Evolutionary conservation across 805 yeast species (phyloP).

Genomic region (Starmera amethionina): DNA sequence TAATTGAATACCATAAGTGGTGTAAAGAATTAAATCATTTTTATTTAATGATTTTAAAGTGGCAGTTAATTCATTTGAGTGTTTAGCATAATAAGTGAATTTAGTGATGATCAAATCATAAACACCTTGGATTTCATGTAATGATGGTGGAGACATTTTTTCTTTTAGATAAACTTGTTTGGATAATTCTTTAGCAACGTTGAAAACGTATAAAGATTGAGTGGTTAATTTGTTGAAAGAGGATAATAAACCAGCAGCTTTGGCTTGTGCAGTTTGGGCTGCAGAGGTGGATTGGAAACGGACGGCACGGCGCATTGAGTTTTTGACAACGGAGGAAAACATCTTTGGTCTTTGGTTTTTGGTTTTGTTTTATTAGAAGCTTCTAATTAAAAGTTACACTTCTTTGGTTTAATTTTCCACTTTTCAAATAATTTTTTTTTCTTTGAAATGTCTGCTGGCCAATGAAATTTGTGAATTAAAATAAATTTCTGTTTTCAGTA

Average conservation of each 20-base stretch:
- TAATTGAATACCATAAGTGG: slow-evolving; percentile 72
- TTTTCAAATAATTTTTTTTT: neutral
- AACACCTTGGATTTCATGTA: slow-evolving; percentile 65
- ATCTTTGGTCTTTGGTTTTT: slow-evolving; percentile 2
- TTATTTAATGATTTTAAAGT: slow-evolving; percentile 39
- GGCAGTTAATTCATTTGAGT: slow-evolving; percentile 52
- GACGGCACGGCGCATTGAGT: slow-evolving; percentile 18
- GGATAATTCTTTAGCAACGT: slow-evolving; percentile 41
- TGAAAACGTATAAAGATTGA: slow-evolving; percentile 52
- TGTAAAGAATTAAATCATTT: slow-evolving; percentile 52
- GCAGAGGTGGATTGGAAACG: slow-evolving; percentile 26
- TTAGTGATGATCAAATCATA: slow-evolving; percentile 46
- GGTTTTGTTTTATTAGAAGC: neutral
- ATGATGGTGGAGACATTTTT: slow-evolving; percentile 85
- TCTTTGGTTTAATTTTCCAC: too few species aligned
- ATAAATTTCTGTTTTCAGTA: neutral
- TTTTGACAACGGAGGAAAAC: slow-evolving; percentile 17
- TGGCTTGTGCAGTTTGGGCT: slow-evolving; percentile 21
- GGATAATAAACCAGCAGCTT: slow-evolving; percentile 26
- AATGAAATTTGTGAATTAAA: neutral
- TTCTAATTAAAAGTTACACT: too few species aligned
- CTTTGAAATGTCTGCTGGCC: neutral
- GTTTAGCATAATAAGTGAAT: slow-evolving; percentile 32
- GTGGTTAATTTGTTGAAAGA: neutral
- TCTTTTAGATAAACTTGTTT: slow-evolving; percentile 76